phyloP scores from a whole-genome alignment of 2,329 filamentous ascomycete genomes.

The Chalaropsis thielavioides region DNA sequence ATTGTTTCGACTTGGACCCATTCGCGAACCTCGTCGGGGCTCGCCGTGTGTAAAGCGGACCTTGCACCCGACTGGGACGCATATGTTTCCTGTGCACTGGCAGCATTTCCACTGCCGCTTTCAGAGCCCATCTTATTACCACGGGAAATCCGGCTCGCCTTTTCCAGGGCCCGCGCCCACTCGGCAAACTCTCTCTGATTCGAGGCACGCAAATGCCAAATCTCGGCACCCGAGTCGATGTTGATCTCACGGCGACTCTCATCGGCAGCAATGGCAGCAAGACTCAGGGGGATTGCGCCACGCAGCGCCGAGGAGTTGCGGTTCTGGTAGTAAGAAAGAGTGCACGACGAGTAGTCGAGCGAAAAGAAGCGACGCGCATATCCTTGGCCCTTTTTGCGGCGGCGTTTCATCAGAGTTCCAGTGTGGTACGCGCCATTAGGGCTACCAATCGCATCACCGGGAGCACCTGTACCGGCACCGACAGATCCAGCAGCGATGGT shows the following conservation, averaged over 20 bases:
- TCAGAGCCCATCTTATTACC: slow-evolving; percentile 29
- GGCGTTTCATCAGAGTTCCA: slow-evolving; percentile 73
- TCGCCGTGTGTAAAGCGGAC: slow-evolving; percentile 20
- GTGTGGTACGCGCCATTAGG: slow-evolving; percentile 52
- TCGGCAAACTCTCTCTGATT: slow-evolving; percentile 74
- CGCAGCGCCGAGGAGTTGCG: slow-evolving; percentile 82
- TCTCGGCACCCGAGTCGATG: slow-evolving; percentile 89
- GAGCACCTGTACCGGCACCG: slow-evolving; percentile 1
- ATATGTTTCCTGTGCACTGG: slow-evolving; percentile 16
- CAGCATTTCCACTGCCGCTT: slow-evolving; percentile 20
- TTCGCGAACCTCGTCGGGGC: slow-evolving; percentile 54
- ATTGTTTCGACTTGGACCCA: slow-evolving; percentile 79
- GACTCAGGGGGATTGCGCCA: slow-evolving; percentile 78
- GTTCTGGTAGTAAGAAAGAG: slow-evolving; percentile 91
- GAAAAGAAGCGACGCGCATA: slow-evolving; percentile 92
- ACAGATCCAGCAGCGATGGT: neutral
- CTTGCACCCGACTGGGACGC: neutral
- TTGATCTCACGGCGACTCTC: slow-evolving; percentile 82
- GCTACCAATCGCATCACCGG: neutral
- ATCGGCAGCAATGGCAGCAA: slow-evolving; percentile 83
- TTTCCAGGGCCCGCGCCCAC: slow-evolving; percentile 77
- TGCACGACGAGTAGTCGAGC: slow-evolving; percentile 84
- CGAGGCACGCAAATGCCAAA: slow-evolving; percentile 82
- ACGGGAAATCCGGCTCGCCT: slow-evolving; percentile 54
- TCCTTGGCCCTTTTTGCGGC: slow-evolving; percentile 85